phyloP scores from a whole-genome alignment of 495 filamentous ascomycete species.

The Oidiodendron maius region DNA sequence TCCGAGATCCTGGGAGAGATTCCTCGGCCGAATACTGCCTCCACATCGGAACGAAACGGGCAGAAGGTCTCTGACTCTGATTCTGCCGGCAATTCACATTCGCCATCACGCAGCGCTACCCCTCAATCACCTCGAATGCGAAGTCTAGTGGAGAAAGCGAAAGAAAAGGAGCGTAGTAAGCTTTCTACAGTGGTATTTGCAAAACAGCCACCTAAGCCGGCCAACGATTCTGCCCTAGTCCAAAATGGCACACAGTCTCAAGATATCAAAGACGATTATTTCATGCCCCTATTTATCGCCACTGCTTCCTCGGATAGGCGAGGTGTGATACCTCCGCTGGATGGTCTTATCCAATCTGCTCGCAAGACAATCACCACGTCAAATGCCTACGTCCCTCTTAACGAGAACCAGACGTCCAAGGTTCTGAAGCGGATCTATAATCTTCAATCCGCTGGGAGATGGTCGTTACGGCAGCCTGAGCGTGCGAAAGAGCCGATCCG shows the following conservation, averaged over 20 bases:
- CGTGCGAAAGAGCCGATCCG: slow-evolving; percentile 71
- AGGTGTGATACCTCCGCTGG: slow-evolving; percentile 51
- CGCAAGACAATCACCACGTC: slow-evolving; percentile 77
- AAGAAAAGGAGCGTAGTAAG: slow-evolving; percentile 57
- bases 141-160: slow-evolving; percentile 50
- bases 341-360: slow-evolving; percentile 63
- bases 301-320: slow-evolving; percentile 56
- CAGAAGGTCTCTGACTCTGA: slow-evolving; percentile 25
- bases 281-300: slow-evolving; percentile 70
- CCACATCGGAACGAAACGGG: slow-evolving; percentile 18
- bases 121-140: slow-evolving; percentile 41
- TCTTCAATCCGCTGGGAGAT: slow-evolving; percentile 79
- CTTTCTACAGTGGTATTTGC: slow-evolving; percentile 74
- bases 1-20: slow-evolving; percentile 66
- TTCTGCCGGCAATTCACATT: slow-evolving; percentile 25
- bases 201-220: slow-evolving; percentile 37
- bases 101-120: slow-evolving; percentile 27
- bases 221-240: slow-evolving; percentile 24
- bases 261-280: slow-evolving; percentile 56
- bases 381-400: slow-evolving; percentile 67
- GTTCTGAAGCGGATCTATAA: slow-evolving; percentile 80
- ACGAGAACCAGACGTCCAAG: slow-evolving; percentile 78
- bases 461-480: slow-evolving; percentile 84
- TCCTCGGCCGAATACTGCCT: slow-evolving; percentile 34
- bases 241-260: slow-evolving; percentile 17